Evolutionary conservation across 2,329 filamentous ascomycete species (phyloP).

Genomic region (Ceratocystis variospora): DNA sequence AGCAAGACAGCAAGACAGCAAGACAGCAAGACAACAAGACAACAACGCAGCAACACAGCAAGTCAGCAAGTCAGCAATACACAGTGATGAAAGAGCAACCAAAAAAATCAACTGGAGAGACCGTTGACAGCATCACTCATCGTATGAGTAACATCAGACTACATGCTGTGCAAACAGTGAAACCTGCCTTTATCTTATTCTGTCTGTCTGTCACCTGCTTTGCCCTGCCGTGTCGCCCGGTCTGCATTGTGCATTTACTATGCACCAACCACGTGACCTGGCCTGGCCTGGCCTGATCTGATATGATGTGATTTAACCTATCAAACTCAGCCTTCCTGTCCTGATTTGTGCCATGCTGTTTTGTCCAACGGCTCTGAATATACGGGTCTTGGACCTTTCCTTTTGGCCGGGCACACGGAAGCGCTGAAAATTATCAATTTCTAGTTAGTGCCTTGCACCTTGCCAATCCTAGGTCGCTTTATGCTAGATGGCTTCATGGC

Average conservation of each 20-base stretch:
- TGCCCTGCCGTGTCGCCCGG: neutral
- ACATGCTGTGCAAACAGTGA: neutral
- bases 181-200: neutral
- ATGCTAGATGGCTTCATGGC: too few species aligned
- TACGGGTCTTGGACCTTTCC: neutral
- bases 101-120: too few species aligned
- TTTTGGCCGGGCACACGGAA: neutral
- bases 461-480: neutral
- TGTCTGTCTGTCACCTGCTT: too few species aligned
- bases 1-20: too few species aligned
- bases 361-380: neutral
- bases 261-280: neutral
- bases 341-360: neutral
- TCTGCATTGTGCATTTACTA: neutral
- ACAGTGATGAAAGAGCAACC: neutral
- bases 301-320: neutral
- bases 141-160: constrained; percentile 16
- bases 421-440: neutral
- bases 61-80: neutral
- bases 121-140: neutral
- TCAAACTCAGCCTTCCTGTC: too few species aligned
- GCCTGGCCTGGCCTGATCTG: neutral
- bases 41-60: too few species aligned
- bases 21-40: neutral
- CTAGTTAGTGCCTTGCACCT: neutral